Conservation (phyloP, 1,139 yeast species). For the Dujonia santamariae region DNA sequence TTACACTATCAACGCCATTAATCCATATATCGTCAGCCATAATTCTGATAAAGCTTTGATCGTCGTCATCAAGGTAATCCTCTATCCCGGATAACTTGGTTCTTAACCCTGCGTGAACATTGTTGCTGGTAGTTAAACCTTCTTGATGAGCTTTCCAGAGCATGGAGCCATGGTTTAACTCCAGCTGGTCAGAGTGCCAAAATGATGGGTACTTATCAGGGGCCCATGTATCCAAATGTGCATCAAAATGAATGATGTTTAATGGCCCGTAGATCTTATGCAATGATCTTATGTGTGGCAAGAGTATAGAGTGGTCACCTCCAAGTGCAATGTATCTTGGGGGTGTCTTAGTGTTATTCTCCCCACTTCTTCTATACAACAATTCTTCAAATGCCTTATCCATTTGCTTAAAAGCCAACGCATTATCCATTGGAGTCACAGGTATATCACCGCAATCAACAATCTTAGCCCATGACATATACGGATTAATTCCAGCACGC, state of each 20-base stretch:
- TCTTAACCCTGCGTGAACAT: slow-evolving; percentile 71
- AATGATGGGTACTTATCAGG: slow-evolving; percentile 65
- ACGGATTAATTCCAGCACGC: slow-evolving; percentile 65
- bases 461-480: slow-evolving; percentile 62
- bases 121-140: slow-evolving; percentile 54
- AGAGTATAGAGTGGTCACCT: slow-evolving; percentile 72
- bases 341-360: slow-evolving; percentile 21
- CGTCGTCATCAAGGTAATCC: slow-evolving; percentile 64
- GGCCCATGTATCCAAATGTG: slow-evolving; percentile 78
- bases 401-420: slow-evolving; percentile 70
- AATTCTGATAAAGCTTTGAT: slow-evolving; percentile 61
- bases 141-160: slow-evolving; percentile 73
- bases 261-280: slow-evolving; percentile 58
- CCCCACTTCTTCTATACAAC: slow-evolving; percentile 25
- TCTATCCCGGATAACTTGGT: slow-evolving; percentile 62
- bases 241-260: slow-evolving; percentile 73
- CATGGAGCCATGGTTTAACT: slow-evolving; percentile 78
- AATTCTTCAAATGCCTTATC: slow-evolving; percentile 62
- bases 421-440: slow-evolving; percentile 73
- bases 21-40: slow-evolving; percentile 70
- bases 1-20: slow-evolving; percentile 54
- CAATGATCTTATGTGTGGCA: slow-evolving; percentile 68
- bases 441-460: slow-evolving; percentile 84
- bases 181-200: slow-evolving; percentile 66
- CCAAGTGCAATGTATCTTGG: slow-evolving; percentile 71